A percentile compares a stretch with the other conserved stretches of the same genome.
phyloP scores from a whole-genome alignment of 2,329 filamentous ascomycete genomes.

The Talaromyces atroroseus region DNA sequence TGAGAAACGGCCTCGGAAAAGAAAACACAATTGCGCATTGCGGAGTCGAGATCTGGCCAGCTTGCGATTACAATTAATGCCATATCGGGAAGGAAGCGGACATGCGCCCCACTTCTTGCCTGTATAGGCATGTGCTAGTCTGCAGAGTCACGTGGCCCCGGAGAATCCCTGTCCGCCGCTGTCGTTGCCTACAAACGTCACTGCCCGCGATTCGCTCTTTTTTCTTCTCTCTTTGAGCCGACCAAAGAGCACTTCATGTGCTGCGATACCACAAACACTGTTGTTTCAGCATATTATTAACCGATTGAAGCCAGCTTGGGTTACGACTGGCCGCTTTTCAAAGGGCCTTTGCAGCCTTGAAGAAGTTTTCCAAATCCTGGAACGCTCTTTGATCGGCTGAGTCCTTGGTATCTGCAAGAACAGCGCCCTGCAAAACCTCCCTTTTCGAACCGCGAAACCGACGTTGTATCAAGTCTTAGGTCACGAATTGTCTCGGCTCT shows the following conservation, averaged over 20 bases:
- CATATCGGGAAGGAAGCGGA: constrained; percentile 11
- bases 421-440: background rate
- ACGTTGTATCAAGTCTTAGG: background rate
- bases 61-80: constrained; percentile 12
- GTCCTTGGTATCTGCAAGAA: background rate
- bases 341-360: background rate
- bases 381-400: background rate
- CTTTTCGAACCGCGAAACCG: background rate
- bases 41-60: constrained; percentile 14
- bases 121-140: background rate
- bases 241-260: background rate
- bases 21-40: constrained; percentile 2
- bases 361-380: background rate
- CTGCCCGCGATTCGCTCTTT: background rate
- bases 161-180: background rate
- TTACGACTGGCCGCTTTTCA: background rate
- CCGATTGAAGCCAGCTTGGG: background rate
- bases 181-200: constrained; percentile 13
- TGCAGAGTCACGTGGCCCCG: constrained; percentile 1
- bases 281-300: background rate
- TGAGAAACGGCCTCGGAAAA: background rate
- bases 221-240: too few species aligned
- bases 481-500: background rate
- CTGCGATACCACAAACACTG: background rate
- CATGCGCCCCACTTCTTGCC: background rate